Conservation (phyloP, 108 stramenopile genomes). For the Pseudonitzschia pungens region DNA sequence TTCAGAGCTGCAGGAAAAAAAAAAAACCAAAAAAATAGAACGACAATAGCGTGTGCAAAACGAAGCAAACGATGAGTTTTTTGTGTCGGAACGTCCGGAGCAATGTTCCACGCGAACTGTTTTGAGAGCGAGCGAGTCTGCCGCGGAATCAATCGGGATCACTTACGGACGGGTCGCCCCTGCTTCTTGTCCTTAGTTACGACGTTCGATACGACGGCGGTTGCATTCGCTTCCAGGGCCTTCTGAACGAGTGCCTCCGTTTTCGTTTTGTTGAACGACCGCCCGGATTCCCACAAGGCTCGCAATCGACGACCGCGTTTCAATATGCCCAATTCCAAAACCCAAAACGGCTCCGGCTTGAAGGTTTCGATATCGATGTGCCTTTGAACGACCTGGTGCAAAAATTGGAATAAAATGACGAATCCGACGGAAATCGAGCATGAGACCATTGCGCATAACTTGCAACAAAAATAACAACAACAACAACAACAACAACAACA, state of each 20-base stretch:
- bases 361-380: slow-evolving; percentile 94
- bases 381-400: slow-evolving; percentile 65
- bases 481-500: too few species aligned
- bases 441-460: too few species aligned
- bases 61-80: too few species aligned
- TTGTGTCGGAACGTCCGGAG: too few species aligned
- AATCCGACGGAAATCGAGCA: too few species aligned
- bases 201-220: slow-evolving; percentile 59
- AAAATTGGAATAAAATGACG: background rate
- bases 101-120: too few species aligned
- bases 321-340: slow-evolving; percentile 70
- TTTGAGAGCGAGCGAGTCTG: too few species aligned
- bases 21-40: background rate
- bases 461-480: too few species aligned
- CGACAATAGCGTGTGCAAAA: background rate
- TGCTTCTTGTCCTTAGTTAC: slow-evolving; percentile 83
- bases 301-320: slow-evolving; percentile 72
- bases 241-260: slow-evolving; percentile 51
- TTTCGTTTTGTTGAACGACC: slow-evolving; percentile 73
- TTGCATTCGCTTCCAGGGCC: slow-evolving; percentile 50
- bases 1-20: slow-evolving; percentile 45
- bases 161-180: slow-evolving; percentile 61
- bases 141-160: background rate
- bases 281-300: slow-evolving; percentile 68
- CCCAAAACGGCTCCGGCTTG: slow-evolving; percentile 89